Evolutionary conservation across 2,329 filamentous ascomycete genomes (phyloP).

Genomic region (Dryadomyces quercus-mongolicae): DNA sequence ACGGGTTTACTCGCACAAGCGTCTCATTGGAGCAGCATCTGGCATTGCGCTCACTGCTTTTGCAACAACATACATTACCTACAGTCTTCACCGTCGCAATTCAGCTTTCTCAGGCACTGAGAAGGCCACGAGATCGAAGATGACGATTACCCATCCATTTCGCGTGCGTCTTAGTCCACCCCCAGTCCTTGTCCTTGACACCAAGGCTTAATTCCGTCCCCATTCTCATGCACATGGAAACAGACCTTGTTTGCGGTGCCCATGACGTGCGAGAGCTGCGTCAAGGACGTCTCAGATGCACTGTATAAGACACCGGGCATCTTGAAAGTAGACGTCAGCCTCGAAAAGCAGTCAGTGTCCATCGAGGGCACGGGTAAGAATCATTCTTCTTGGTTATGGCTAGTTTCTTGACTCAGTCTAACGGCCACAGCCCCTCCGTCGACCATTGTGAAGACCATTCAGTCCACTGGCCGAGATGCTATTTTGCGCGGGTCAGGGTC

Average conservation of each 20-base stretch:
- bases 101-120: not conserved
- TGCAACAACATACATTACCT: not conserved
- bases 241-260: slow-evolving; percentile 92
- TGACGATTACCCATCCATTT: not conserved
- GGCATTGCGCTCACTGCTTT: not conserved
- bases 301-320: slow-evolving; percentile 70
- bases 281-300: slow-evolving; percentile 72
- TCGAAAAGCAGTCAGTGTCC: slow-evolving; percentile 72
- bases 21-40: not conserved
- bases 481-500: slow-evolving; percentile 82
- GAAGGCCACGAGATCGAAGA: not conserved
- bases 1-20: too few species aligned
- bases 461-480: slow-evolving; percentile 82
- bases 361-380: slow-evolving; percentile 72
- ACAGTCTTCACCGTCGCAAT: not conserved
- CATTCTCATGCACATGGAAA: too few species aligned
- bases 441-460: slow-evolving; percentile 76
- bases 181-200: too few species aligned
- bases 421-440: slow-evolving; percentile 61
- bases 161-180: not conserved
- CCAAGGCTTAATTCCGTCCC: too few species aligned
- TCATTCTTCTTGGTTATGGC: too few species aligned
- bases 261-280: slow-evolving; percentile 80
- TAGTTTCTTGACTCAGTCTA: not conserved
- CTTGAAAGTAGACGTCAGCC: slow-evolving; percentile 67